A percentile compares a stretch with the other conserved stretches of the same genome.
phyloP scores from a whole-genome alignment of 257 asterid species.

The Henckelia pumila region DNA sequence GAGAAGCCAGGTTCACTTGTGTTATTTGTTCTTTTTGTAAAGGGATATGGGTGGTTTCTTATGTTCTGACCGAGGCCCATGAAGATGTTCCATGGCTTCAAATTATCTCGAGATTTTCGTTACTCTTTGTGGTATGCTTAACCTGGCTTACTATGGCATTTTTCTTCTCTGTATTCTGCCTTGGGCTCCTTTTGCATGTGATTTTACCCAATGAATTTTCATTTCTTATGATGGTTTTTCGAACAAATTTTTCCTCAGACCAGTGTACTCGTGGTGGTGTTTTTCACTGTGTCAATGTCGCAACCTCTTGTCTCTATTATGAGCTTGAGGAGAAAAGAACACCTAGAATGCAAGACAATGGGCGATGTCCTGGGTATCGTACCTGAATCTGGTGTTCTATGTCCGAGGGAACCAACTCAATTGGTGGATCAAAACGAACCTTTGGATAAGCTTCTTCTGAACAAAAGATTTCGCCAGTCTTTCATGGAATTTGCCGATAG shows the following conservation, averaged over 20 bases:
- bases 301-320: slow-evolving; percentile 73
- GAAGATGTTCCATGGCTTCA: slow-evolving; percentile 60
- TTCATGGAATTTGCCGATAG: slow-evolving; percentile 82
- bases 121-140: slow-evolving; percentile 55
- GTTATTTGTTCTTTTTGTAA: slow-evolving; percentile 19
- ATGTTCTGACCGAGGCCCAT: slow-evolving; percentile 57
- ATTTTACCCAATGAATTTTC: background rate
- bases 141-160: slow-evolving; percentile 12
- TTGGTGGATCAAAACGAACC: slow-evolving; percentile 56
- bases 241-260: slow-evolving; percentile 42
- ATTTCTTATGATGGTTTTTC: slow-evolving; percentile 8
- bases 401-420: slow-evolving; percentile 36
- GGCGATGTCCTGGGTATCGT: slow-evolving; percentile 63
- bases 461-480: slow-evolving; percentile 65
- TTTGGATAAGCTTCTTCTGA: slow-evolving; percentile 67
- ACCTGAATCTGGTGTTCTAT: slow-evolving; percentile 52
- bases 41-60: slow-evolving; percentile 75
- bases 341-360: slow-evolving; percentile 52
- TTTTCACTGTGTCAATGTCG: slow-evolving; percentile 68
- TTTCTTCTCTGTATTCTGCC: slow-evolving; percentile 8
- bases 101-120: slow-evolving; percentile 62
- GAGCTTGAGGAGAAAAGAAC: slow-evolving; percentile 57
- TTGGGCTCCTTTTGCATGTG: background rate
- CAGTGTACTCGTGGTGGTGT: slow-evolving; percentile 66
- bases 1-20: slow-evolving; percentile 6